Evolutionary conservation across 2,329 filamentous ascomycete species (phyloP), one percentile per base, ranked within the genome.

Genomic region (Verticillium klebahnii): DNA sequence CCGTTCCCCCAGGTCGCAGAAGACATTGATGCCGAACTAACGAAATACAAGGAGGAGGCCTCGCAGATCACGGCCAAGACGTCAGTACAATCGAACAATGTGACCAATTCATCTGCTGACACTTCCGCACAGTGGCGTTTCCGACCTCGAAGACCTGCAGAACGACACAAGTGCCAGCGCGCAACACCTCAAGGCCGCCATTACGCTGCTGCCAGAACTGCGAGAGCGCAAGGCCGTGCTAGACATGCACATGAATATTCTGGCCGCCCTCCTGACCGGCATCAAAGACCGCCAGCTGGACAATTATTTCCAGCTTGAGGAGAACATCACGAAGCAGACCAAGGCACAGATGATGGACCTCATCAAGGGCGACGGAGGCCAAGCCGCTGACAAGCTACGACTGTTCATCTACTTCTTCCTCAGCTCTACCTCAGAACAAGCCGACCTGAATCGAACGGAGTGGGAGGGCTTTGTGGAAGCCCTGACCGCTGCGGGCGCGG

Each of bases 161-260:
- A 93, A 92, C 67, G 93, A 97, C 71, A 92, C 90, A 1, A 91
- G 89, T 68, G 89, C 92, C 45, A 96, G 92, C 62, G 93, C 95
- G 17, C 92, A 96, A 69, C 95, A 99, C 74, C 84, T 99, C 56
- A 99, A 98, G 77, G 92, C 93, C 3, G 96, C 94, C 14, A 97
- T 99, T 69, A 96, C 94, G 0, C 80, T 97, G 25, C 81, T 99
- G 15, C 96, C 95, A 0, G 94, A 98, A 74, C 82, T 99, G 67
- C 85, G 93, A 65, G 95, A 98, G 75, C 88, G 95, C 63, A 99
- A 99, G 74, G 88, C 89, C n/a, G 85, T 89, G 23, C 84, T 99
- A 5, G 95, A 97, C 72, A 98, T 97, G 91, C 95, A 99, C 74
- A 99, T 99, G 95, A 93, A 92, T 70, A 93, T 94, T 62, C 82